Base-by-base conservation (phyloP, 768 basidiomycete genomes). In the Obba rivulosa region DNA sequence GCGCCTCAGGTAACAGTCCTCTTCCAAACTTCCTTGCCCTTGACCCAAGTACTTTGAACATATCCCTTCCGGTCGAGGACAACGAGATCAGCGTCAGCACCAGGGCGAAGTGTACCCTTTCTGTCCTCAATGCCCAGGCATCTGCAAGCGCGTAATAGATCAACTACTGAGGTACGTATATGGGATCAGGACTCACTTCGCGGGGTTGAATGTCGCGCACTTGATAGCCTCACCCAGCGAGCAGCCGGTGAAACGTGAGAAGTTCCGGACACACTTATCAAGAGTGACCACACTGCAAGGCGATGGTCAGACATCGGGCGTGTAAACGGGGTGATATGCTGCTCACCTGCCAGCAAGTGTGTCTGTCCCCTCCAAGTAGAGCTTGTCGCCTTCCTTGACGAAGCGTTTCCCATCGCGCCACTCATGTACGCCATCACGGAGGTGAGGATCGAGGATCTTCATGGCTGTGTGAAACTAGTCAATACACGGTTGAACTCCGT, bases 341-440 rank as follows among this genome's bases (percentile, higher is more conserved):
- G 45, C 75, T 45, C 42, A 87, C 88, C 87, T 90, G 62, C 92
- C 92, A 1, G 92, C 92, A 47, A 95, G 80, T 1, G 92, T 94
- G 50, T 81, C 75, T 1, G 91, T 93, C 18, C 88, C 91, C 60
- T 88, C 88, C 11, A 95, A 69, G 62, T 83, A 88, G 34, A 95
- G 77, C 61, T 76, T 83, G 53, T 84, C 77, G 8, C 91, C 92
- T 51, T 86, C 79, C 64, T 93, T 92, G 49, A 87, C 75, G 59
- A 93, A 81, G 4, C 78, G 77, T 56, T 83, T 79, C 8, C 86
- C 87, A 53, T 89, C 87, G 14, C 92, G 82, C 90, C 92, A 95
- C 57, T 86, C 81, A 60, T 95, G 86, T 13, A 86, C 68, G 8
- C 92, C 92, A 58, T 95, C 91, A 39, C 77, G 73, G 17, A 93